Evolutionary conservation across 257 asterid species (phyloP).

Genomic region (Capsicum pubescens): DNA sequence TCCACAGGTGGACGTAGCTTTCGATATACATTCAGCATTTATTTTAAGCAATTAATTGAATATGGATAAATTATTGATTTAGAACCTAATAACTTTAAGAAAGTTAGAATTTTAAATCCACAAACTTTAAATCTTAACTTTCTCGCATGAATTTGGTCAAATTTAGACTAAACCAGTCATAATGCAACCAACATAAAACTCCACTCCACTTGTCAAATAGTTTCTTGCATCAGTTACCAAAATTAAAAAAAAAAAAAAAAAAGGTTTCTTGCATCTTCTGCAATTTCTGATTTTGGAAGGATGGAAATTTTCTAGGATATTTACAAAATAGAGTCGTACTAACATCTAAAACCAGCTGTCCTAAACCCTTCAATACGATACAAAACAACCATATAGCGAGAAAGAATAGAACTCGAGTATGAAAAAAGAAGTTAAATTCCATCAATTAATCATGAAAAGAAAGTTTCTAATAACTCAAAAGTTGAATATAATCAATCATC

Average conservation of each 20-base stretch:
- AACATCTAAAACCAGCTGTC: constrained; percentile 1
- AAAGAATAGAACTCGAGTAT: background rate
- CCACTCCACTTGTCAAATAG: background rate
- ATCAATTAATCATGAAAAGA: background rate
- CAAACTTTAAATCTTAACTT: no score
- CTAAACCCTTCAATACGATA: background rate
- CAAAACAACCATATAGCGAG: background rate
- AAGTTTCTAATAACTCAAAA: background rate
- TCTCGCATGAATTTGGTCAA: no score
- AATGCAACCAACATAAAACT: background rate
- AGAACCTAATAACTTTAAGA: no score
- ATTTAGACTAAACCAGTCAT: background rate
- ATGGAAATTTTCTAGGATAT: background rate
- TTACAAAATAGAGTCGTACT: background rate
- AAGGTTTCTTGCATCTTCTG: background rate
- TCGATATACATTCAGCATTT: no score
- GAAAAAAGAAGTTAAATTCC: constrained; percentile 4
- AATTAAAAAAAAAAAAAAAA: no score
- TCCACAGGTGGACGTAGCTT: no score
- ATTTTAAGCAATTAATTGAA: no score
- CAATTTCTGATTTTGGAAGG: background rate
- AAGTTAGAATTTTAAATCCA: no score
- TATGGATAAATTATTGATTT: no score
- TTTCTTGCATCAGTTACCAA: background rate
- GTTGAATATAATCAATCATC: background rate